Conservation (phyloP, 2,329 filamentous ascomycete species). For the Colletotrichum acutatum region DNA sequence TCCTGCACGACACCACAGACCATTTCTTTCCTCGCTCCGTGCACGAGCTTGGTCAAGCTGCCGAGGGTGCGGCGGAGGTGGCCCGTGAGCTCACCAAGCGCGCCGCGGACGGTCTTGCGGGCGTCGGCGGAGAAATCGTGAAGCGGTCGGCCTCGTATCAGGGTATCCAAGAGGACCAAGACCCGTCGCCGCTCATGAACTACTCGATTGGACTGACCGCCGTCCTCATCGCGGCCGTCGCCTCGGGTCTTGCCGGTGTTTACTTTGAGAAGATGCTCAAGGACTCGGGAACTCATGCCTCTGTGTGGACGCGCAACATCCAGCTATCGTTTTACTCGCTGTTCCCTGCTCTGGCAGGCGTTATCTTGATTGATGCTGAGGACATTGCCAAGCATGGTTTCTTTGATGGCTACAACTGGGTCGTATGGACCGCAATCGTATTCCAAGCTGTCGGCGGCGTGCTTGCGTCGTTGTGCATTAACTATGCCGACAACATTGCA, state of each 20-base stretch:
- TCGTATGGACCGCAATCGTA: constrained; percentile 87
- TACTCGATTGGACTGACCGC: constrained; percentile 82
- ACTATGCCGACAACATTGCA: constrained; percentile 87
- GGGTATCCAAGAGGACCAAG: constrained; percentile 78
- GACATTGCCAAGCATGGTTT: constrained; percentile 88
- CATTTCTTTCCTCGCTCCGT: constrained; percentile 83
- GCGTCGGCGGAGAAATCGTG: constrained; percentile 39
- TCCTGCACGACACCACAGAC: constrained; percentile 71
- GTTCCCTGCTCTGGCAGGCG: constrained; percentile 87
- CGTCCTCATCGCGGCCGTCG: constrained; percentile 79
- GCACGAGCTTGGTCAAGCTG: constrained; percentile 75
- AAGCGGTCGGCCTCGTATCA: constrained; percentile 90
- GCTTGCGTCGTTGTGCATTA: constrained; percentile 79
- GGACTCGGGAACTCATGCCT: constrained; percentile 76
- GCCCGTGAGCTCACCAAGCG: constrained; percentile 63
- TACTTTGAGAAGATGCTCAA: constrained; percentile 94
- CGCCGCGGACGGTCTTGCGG: constrained; percentile 49
- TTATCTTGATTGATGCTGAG: constrained; percentile 87
- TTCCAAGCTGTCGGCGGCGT: constrained; percentile 88
- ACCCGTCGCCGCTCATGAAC: constrained; percentile 71
- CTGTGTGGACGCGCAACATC: constrained; percentile 91
- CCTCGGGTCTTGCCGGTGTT: constrained; percentile 87
- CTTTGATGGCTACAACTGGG: constrained; percentile 93
- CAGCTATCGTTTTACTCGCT: constrained; percentile 95
- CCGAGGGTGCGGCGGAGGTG: constrained; percentile 56